Evolutionary conservation across 768 basidiomycete genomes (phyloP).

Genomic region (Calvatia gigantea): DNA sequence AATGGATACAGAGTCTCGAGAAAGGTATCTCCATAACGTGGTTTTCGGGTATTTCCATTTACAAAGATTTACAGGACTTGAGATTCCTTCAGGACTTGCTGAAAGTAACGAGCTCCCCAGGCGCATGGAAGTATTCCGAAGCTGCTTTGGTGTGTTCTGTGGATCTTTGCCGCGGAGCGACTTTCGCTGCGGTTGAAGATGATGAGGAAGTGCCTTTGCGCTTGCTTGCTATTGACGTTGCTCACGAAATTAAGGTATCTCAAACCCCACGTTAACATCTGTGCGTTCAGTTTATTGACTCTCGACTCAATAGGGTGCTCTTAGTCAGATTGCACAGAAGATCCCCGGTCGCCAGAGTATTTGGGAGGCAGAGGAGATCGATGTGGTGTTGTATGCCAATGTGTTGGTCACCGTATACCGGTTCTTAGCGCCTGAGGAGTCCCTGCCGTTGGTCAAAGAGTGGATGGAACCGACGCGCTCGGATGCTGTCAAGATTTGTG

Average conservation of each 20-base stretch:
- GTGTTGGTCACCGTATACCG: constrained; percentile 71
- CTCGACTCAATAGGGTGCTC: constrained; percentile 19
- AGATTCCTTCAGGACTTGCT: constrained; percentile 62
- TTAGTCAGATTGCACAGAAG: constrained; percentile 3
- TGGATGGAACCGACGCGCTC: constrained; percentile 77
- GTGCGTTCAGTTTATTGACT: neutral
- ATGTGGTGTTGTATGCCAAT: constrained; percentile 74
- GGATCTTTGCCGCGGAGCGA: constrained; percentile 76
- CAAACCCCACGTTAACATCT: neutral
- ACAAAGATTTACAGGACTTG: constrained; percentile 34
- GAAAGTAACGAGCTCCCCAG: constrained; percentile 45
- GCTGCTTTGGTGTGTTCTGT: constrained; percentile 69
- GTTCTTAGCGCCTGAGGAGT: constrained; percentile 62
- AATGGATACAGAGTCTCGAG: constrained; percentile 28
- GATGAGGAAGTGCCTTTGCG: constrained; percentile 62
- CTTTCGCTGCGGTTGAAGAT: constrained; percentile 31
- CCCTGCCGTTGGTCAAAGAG: constrained; percentile 52
- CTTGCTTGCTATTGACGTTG: constrained; percentile 66
- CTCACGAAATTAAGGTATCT: constrained; percentile 75
- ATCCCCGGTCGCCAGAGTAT: constrained; percentile 17
- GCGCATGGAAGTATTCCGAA: constrained; percentile 56
- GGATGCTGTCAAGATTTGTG: constrained; percentile 77
- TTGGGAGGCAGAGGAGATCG: constrained; percentile 74
- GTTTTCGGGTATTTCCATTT: neutral
- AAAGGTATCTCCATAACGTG: constrained; percentile 27